phyloP scores from a whole-genome alignment of 768 basidiomycete species.

The Russula ochroleuca region DNA sequence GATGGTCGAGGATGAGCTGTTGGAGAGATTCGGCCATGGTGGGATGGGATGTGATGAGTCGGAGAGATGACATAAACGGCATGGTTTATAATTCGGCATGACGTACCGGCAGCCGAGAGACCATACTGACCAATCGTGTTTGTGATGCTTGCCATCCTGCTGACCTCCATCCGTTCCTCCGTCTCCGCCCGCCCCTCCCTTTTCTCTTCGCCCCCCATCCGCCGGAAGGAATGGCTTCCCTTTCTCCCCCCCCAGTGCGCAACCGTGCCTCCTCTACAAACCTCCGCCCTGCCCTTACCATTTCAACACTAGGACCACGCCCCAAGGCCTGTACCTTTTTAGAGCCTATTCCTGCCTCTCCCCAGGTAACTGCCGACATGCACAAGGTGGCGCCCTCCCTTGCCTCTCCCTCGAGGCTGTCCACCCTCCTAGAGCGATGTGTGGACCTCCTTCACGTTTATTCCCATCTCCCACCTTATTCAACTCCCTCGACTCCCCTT shows the following conservation, averaged over 20 bases:
- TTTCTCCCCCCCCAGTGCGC: conserved; percentile 43
- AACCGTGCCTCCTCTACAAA: conserved; percentile 58
- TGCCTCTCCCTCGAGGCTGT: conserved; percentile 25
- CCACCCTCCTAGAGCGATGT: conserved; percentile 23
- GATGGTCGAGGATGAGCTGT: conserved; percentile 68
- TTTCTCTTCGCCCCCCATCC: neutral
- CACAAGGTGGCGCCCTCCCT: conserved; percentile 21
- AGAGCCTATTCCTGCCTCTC: conserved; percentile 30
- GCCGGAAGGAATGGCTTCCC: conserved; percentile 32
- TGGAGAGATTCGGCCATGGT: conserved; percentile 76
- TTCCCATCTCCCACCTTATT: conserved; percentile 14
- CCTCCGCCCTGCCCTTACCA: conserved; percentile 49
- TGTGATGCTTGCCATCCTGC: too few relatives aligned
- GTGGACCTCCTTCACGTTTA: conserved; percentile 19
- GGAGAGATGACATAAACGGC: neutral
- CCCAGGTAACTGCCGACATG: conserved; percentile 27
- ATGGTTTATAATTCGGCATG: neutral
- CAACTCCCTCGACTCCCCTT: conserved; percentile 36
- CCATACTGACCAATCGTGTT: neutral
- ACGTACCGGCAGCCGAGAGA: neutral
- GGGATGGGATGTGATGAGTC: conserved; percentile 5
- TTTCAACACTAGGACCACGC: conserved; percentile 49
- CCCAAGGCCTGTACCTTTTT: conserved; percentile 33
- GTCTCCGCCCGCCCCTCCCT: neutral
- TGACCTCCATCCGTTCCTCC: neutral